A percentile compares a stretch with the other conserved stretches of the same genome.
Evolutionary conservation across 2,329 filamentous ascomycete genomes (phyloP).

Genomic region (Aspergillus sp.): DNA sequence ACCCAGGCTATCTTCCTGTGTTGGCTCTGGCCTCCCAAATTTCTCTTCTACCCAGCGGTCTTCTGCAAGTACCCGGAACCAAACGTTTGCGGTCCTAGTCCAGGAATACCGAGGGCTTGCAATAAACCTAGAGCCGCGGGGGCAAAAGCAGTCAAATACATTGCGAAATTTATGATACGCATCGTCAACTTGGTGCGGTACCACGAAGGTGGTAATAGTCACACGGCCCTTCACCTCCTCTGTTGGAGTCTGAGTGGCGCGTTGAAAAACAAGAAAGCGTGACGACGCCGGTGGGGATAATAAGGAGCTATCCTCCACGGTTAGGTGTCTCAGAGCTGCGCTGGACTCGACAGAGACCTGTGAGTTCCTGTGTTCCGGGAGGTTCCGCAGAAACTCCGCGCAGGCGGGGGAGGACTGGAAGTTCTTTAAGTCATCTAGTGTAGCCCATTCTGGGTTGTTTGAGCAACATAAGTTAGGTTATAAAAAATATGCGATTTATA

Average conservation of each 20-base stretch:
- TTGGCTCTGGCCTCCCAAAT: slow-evolving; percentile 1
- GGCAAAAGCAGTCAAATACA: background rate
- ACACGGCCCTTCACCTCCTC: background rate
- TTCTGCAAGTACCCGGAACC: slow-evolving; percentile 3
- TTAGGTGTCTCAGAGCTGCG: background rate
- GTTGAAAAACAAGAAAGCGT: background rate
- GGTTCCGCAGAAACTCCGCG: background rate
- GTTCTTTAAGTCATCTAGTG: background rate
- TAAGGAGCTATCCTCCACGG: background rate
- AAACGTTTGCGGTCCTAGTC: background rate
- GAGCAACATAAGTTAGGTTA: background rate
- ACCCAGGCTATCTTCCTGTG: slow-evolving; percentile 1
- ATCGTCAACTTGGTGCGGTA: background rate
- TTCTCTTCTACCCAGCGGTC: slow-evolving; percentile 5
- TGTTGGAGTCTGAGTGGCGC: background rate
- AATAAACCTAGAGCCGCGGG: background rate
- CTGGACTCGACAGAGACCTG: background rate
- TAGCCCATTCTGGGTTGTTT: background rate
- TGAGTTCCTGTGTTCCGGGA: background rate
- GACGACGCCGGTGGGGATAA: background rate
- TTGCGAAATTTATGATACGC: background rate
- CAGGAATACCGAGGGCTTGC: background rate
- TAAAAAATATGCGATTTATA: background rate
- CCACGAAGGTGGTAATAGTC: background rate
- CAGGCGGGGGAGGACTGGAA: background rate